Evolutionary conservation across 2,329 filamentous ascomycete genomes (phyloP), one percentile per base, ranked within the genome.

Genomic region (Talaromyces sp.): DNA sequence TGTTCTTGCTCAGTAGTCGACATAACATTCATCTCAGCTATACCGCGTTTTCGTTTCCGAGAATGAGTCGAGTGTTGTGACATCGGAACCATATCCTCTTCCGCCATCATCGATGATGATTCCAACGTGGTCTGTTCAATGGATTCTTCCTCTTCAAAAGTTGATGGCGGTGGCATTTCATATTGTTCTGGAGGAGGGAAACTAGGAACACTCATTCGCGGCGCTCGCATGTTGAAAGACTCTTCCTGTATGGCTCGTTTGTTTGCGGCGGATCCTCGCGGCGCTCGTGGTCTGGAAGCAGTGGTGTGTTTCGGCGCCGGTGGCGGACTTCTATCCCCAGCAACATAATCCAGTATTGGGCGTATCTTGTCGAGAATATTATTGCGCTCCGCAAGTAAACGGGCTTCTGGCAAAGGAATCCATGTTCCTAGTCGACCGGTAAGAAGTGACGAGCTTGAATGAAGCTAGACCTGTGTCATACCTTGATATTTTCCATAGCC

Each of bases 401-500:
- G 87, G 64, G 93, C 95, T 68, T 91, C 87, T 14, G 89, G 85
- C 8, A 99, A 86, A 8, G 95, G 95, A 59, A 99, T 95, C 93
- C 95, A 99, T 60, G 95, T 99, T 73, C 95, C 91, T 93, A 69
- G 41, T 27, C 11, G 31, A 35, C 24, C 9, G 13, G 33, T 66
- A 14, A 66, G 52, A 60, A 31, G 24, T 35, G 31, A 62, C 5
- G 13, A 45, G 37, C 19, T 54, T 11, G 66, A 65, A 24, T 13
- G n/a, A 24, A 33, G 27, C 6, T 62, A 14, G 41, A 16, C 37
- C 22, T 52, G n/a, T 31, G n/a, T 22, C 60, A n/a, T 74, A 92
- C 90, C 93, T 82, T 99, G 95, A 72, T 98, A 99, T 87, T 98
- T 98, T 73, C 95, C 95, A 78, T 98, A 98, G 16, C 95, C 95